These are phyloP conservation scores for Loxodes magnus DNA, from an alignment of 73 alveolate species.

Conservation along the genomic window DNA sequence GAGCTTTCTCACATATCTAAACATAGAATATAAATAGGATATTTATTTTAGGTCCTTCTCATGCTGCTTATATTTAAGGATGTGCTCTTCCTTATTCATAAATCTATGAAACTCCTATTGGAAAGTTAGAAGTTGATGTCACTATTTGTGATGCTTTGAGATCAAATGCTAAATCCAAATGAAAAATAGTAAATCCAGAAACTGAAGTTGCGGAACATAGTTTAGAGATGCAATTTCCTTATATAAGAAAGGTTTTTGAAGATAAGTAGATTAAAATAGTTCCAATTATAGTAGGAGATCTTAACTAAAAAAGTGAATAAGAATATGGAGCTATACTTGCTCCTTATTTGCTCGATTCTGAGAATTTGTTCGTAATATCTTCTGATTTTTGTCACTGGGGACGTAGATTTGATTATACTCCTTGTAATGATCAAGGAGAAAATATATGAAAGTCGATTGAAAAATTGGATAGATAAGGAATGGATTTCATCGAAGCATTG, in stretches of 20 bases:
- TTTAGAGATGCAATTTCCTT: slow-evolving; percentile 92
- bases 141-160: slow-evolving; percentile 11
- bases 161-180: slow-evolving; percentile 1
- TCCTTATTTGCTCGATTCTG: slow-evolving; percentile 58
- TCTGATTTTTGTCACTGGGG: slow-evolving; percentile 98
- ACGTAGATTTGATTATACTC: slow-evolving; percentile 34
- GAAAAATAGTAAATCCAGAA: slow-evolving; percentile 34
- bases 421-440: slow-evolving; percentile 30
- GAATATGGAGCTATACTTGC: slow-evolving; percentile 60
- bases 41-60: slow-evolving; percentile 94
- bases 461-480: slow-evolving; percentile 59
- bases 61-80: slow-evolving; percentile 79
- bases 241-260: slow-evolving; percentile 67
- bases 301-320: slow-evolving; percentile 44
- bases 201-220: slow-evolving; percentile 90
- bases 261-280: slow-evolving; percentile 52
- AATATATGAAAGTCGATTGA: slow-evolving; percentile 48
- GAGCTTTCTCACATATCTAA: slow-evolving; percentile 70
- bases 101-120: slow-evolving; percentile 79
- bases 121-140: slow-evolving; percentile 66
- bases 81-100: slow-evolving; percentile 71
- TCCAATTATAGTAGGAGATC: slow-evolving; percentile 89
- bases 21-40: slow-evolving; percentile 59
- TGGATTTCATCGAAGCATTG: slow-evolving; percentile 32
- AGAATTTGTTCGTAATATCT: slow-evolving; percentile 72